Percentiles rank a stretch among this genome's conserved stretches.
phyloP scores from a whole-genome alignment of 2,329 filamentous ascomycete genomes.

The Venturia aucupariae region DNA sequence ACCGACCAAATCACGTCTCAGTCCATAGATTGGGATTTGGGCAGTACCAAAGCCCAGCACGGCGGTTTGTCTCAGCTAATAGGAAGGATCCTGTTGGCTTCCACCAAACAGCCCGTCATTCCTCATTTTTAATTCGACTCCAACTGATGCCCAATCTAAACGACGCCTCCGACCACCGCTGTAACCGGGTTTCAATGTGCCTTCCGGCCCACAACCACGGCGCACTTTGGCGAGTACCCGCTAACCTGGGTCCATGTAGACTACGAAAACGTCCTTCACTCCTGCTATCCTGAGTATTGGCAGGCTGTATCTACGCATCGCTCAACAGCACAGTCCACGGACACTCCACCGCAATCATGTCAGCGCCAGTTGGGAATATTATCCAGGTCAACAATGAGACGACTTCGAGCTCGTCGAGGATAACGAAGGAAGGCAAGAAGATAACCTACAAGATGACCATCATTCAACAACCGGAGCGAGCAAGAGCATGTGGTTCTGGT shows the following conservation, averaged over 20 bases:
- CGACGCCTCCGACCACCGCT: not conserved
- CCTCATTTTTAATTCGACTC: too few species aligned
- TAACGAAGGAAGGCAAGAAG: slow-evolving; percentile 64
- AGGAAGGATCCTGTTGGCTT: not conserved
- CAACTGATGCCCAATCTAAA: not conserved
- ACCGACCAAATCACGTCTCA: not conserved
- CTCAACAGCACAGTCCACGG: not conserved
- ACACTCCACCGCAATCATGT: not conserved
- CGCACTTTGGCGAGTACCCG: not conserved
- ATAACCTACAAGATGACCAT: slow-evolving; percentile 78
- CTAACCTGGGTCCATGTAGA: not conserved
- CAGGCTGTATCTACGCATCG: not conserved
- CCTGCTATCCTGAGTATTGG: not conserved
- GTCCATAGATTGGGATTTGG: not conserved
- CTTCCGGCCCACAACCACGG: not conserved
- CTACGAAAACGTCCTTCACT: not conserved
- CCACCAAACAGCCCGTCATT: not conserved
- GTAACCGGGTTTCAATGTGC: not conserved
- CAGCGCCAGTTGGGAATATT: slow-evolving; percentile 19
- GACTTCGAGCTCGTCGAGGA: slow-evolving; percentile 41
- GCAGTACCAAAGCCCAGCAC: not conserved
- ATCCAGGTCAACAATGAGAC: slow-evolving; percentile 51
- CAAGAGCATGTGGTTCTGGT: slow-evolving; percentile 88
- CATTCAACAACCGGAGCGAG: slow-evolving; percentile 88
- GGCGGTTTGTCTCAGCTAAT: not conserved